Evolutionary conservation across 495 filamentous ascomycete genomes (phyloP).

Genomic region (Penicillium alfredii): DNA sequence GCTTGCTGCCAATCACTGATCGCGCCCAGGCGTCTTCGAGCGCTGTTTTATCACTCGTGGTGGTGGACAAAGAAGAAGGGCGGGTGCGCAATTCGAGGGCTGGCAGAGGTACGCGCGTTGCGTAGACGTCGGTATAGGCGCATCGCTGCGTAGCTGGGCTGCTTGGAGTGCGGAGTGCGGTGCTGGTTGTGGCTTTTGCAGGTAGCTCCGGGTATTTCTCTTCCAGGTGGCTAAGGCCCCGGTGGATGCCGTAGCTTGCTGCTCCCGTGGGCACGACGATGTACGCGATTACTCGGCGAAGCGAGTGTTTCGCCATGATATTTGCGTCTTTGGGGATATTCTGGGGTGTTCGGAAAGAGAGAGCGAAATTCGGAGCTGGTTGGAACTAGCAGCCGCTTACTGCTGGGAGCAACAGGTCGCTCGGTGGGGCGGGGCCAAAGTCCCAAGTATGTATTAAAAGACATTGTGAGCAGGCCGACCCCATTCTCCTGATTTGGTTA

Average conservation of each 20-base stretch:
- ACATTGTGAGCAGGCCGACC: too few species aligned
- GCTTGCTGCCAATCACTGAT: constrained; percentile 13
- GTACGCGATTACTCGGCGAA: constrained; percentile 10
- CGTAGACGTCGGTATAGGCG: constrained; percentile 30
- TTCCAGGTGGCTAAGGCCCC: constrained; percentile 24
- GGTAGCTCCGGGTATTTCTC: constrained; percentile 24
- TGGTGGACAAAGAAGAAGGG: too few species aligned
- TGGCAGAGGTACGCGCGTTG: constrained; percentile 20
- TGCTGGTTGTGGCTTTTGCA: constrained; percentile 14
- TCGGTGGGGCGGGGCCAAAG: too few species aligned
- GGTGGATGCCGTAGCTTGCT: constrained; percentile 19
- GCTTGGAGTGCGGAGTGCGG: constrained; percentile 10
- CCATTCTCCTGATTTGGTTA: too few species aligned
- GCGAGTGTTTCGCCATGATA: constrained; percentile 12
- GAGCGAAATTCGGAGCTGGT: too few species aligned
- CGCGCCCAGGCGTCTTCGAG: constrained; percentile 27
- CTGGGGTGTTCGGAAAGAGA: too few species aligned
- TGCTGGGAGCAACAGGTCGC: too few species aligned
- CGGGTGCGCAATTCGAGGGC: constrained; percentile 7
- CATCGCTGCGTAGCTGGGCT: constrained; percentile 17
- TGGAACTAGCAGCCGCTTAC: too few species aligned
- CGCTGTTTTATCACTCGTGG: constrained; percentile 1
- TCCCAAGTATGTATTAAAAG: too few species aligned
- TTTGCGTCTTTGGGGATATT: too few species aligned
- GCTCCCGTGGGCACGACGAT: constrained; percentile 13